Evolutionary conservation across 2,329 filamentous ascomycete genomes (phyloP), one percentile per base, ranked within the genome.

Genomic region (Apiospora hydei): DNA sequence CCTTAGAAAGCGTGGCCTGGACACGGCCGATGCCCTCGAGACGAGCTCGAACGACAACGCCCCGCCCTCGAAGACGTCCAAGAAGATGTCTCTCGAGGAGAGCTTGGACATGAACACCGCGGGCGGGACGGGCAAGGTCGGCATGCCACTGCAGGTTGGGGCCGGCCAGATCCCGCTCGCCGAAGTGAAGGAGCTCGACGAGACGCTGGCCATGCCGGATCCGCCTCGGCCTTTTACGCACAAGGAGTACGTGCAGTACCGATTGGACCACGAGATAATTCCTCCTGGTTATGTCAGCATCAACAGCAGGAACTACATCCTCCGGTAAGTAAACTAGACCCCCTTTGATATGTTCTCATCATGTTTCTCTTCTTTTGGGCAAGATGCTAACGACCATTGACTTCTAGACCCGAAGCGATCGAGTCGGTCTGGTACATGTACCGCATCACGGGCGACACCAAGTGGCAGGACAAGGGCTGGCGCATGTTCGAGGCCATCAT

Each of bases 371-470:
- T n/a, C n/a, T n/a, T n/a, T n/a, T n/a, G n/a, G n/a, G n/a, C n/a
- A n/a, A n/a, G 11, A 61, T 69, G 61, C 78, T 80, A 67, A 78
- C 74, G 18, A 18, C 14, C 67, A 38, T 24, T 18, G 1, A 41
- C n/a, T 34, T 13, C 72, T 74, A 93, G 93, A 30, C 94, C 94
- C 26, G 94, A 97, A 84, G 94, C 93, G 0, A 95, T 97, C 76
- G 94, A 97, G 78, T 94, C 92, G 0, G 91, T 97, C 18, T 97
- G 94, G 88, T 93, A 95, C 83, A 92, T 97, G 86, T 96, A 97
- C 84, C 93, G 95, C 79, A 94, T 97, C 82, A 97, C 94, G 0
- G 95, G 94, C 67, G 92, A 96, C 75, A 83, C 87, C 1, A 81
- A 83, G 5, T 94, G 94, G 87, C 92, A 92, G 80, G 94, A 97